Evolutionary conservation across 2,329 filamentous ascomycete species (phyloP).

Genomic region (Exophiala oligosperma): DNA sequence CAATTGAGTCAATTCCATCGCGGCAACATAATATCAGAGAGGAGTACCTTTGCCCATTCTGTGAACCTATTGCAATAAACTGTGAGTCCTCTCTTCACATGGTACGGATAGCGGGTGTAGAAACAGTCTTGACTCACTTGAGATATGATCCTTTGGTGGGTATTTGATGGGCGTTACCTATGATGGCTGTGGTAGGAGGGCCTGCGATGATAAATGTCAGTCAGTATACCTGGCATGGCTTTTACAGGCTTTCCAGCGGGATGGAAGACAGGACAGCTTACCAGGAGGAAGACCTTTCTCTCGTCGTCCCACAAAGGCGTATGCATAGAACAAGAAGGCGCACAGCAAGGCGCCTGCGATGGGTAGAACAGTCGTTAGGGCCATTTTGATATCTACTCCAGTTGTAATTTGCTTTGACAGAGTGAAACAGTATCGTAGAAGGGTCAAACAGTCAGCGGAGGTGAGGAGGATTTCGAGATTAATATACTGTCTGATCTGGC

Average conservation of each 20-base stretch:
- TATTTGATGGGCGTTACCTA: constrained; percentile 45
- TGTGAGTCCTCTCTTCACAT: constrained; percentile 3
- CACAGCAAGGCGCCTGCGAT: constrained; percentile 6
- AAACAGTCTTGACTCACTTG: constrained; percentile 24
- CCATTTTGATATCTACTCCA: background rate
- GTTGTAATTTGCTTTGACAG: too few relatives aligned
- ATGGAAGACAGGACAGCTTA: constrained; percentile 25
- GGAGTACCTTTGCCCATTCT: constrained; percentile 41
- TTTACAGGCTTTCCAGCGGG: background rate
- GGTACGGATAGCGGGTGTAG: background rate
- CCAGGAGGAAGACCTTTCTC: constrained; percentile 33
- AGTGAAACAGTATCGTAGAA: too few relatives aligned
- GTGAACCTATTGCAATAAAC: constrained; percentile 42
- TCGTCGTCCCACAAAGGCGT: constrained; percentile 20
- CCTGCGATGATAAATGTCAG: constrained; percentile 1
- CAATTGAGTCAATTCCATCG: background rate
- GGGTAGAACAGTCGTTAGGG: constrained; percentile 1
- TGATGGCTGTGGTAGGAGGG: constrained; percentile 31
- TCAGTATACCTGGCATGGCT: background rate
- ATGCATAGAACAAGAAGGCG: constrained; percentile 18
- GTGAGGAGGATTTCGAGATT: too few relatives aligned
- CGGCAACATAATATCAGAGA: background rate
- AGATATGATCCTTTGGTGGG: constrained; percentile 34
- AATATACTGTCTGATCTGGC: too few relatives aligned
- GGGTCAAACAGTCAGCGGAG: too few relatives aligned